These are phyloP conservation scores for Diaporthe sp. DNA, from an alignment of 2,329 filamentous ascomycete species.

Conservation along the genomic window DNA sequence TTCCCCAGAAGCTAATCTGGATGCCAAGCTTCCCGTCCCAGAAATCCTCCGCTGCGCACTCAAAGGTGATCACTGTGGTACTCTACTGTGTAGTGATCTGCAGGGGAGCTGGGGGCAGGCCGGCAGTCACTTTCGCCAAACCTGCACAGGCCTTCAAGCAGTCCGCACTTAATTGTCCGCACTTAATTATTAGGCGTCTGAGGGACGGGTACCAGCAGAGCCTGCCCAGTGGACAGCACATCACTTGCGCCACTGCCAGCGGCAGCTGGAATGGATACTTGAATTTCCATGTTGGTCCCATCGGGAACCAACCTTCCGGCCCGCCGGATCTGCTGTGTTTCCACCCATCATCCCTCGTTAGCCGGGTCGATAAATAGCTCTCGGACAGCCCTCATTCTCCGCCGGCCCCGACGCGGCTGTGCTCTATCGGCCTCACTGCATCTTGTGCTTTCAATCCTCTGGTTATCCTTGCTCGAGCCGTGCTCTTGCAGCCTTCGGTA, in stretches of 20 bases:
- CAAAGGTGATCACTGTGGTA: neutral
- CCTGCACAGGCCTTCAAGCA: neutral
- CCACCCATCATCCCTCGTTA: neutral
- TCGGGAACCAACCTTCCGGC: neutral
- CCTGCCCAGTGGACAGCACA: neutral
- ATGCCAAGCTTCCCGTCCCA: constrained; percentile 22
- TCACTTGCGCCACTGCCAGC: neutral
- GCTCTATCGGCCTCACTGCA: neutral
- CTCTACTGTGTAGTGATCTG: neutral
- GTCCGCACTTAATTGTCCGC: neutral
- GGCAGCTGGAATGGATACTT: neutral
- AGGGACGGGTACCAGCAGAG: neutral
- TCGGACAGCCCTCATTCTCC: neutral
- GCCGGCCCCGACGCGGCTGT: neutral
- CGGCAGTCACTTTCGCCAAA: neutral
- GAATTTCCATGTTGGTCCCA: neutral
- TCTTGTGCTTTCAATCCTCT: neutral
- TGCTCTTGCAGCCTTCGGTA: neutral
- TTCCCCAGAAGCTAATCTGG: constrained; percentile 29
- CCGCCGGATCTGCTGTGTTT: neutral
- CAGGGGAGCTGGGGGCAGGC: neutral
- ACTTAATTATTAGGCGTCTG: neutral
- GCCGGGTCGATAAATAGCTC: neutral
- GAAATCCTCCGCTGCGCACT: neutral
- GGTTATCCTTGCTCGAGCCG: too few species aligned